Base-by-base conservation (phyloP, 2,329 filamentous ascomycete genomes). In the Dendryphion nanum region DNA sequence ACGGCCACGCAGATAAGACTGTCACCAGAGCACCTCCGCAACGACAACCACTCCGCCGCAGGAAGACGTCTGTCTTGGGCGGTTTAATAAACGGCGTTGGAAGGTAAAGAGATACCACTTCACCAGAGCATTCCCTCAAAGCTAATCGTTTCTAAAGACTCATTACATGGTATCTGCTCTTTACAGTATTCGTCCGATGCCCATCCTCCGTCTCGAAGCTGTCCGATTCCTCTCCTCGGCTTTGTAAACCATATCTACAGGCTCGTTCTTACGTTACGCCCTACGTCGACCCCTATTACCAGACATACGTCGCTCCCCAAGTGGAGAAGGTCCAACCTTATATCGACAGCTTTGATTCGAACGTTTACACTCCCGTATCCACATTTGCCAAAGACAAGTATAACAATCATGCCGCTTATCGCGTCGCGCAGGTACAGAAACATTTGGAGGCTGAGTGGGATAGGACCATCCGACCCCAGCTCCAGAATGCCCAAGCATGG, bases 241-340 rank as follows among this genome's bases (percentile, higher is more conserved):
- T 97, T 45, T 98, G 93, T 77, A 83, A 83, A 57, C 83, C 86
- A 7, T 96, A 96, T 54, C 59, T 83, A 21, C 67, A 76, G 76
- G 85, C 71, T 68, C 81, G 69, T 53, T 81, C 72, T 71, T 82
- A 75, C 40, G 71, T 90, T 42, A 69, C 80, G 18, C 93, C 93
- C 3, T 84, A 91, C 63, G 58, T 94, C 20, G 76, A 83, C 53
- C 91, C 90, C 3, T 95, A 94, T 68, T 97, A 96, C 66, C 73
- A 91, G 50, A 67, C 79, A 41, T 95, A 96, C 58, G 84, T 87
- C 17, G 85, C 84, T 5, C 87, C 89, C 3, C 93, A 96, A 59
- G 80, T 95, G 45, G 78, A 90, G 24, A 70, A 80, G 34, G 83
- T 79, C 23, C 81, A 79, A 43, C 91, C 91, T 1, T 95, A 97